Conservation (phyloP, 2,329 filamentous ascomycete species). For the Sporothrix brunneoviolacea region DNA sequence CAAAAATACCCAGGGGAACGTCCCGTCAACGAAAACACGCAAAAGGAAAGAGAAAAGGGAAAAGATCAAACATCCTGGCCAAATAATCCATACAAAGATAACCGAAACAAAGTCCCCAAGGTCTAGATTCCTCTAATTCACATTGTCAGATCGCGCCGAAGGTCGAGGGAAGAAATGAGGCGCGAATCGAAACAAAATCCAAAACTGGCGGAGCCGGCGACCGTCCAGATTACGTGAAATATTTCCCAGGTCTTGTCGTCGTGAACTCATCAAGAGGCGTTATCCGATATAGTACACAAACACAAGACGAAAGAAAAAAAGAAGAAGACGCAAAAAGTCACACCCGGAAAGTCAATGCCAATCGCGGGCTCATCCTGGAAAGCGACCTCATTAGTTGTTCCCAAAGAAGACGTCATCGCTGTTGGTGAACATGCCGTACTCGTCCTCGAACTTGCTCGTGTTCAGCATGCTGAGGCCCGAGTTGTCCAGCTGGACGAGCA, state of each 20-base stretch:
- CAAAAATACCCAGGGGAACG: conserved; percentile 12
- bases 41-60: neutral
- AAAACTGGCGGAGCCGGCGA: neutral
- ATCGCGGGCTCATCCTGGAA: no score
- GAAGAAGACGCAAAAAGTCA: neutral
- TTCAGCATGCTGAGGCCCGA: conserved; percentile 41
- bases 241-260: conserved; percentile 6
- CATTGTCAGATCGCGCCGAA: neutral
- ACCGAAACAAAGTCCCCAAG: neutral
- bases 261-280: conserved; percentile 14
- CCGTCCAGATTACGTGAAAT: neutral
- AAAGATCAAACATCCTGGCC: neutral
- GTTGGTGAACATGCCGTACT: conserved; percentile 47
- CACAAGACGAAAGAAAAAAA: neutral
- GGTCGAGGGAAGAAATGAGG: neutral
- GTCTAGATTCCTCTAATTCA: conserved; percentile 1
- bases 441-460: conserved; percentile 49
- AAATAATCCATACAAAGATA: neutral
- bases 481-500: conserved; percentile 37
- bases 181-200: neutral
- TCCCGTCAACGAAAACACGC: conserved; percentile 7
- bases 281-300: conserved; percentile 11
- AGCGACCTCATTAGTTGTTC: conserved; percentile 11
- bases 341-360: no score
- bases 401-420: conserved; percentile 49